These are phyloP conservation scores for Butyriboletus regius DNA, from an alignment of 1,284 basidiomycete species.

Conservation along the genomic window DNA sequence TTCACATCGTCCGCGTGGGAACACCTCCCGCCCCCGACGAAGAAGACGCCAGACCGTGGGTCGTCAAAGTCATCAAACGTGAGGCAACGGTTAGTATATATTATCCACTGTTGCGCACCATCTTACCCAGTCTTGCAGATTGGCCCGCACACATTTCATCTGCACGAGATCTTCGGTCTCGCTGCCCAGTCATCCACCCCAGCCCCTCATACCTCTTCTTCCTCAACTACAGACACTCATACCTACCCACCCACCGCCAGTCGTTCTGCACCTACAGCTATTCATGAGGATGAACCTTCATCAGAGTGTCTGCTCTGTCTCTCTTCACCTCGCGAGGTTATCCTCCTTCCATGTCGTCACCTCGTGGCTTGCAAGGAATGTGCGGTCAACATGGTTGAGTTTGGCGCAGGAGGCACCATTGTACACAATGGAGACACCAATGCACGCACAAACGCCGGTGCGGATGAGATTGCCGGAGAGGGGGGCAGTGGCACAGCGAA, in stretches of 20 bases:
- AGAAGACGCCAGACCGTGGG: constrained; percentile 62
- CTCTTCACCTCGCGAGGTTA: constrained; percentile 77
- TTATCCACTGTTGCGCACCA: neutral
- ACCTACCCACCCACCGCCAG: constrained; percentile 49
- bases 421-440: constrained; percentile 49
- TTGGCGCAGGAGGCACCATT: constrained; percentile 81
- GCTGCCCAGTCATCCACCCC: constrained; percentile 50
- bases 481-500: constrained; percentile 20
- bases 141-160: constrained; percentile 80
- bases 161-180: constrained; percentile 87
- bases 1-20: constrained; percentile 74
- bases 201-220: constrained; percentile 35
- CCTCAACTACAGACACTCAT: constrained; percentile 37
- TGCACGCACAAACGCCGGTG: constrained; percentile 1
- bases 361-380: constrained; percentile 88
- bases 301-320: constrained; percentile 85
- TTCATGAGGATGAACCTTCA: constrained; percentile 63
- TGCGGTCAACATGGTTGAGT: constrained; percentile 89
- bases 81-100: constrained; percentile 61
- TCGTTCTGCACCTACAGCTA: constrained; percentile 20
- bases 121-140: constrained; percentile 45
- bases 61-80: constrained; percentile 81
- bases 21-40: constrained; percentile 32
- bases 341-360: constrained; percentile 82
- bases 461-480: constrained; percentile 11